Evolutionary conservation across 169 alveolate genomes (phyloP).

Genomic region (Babesia sp.): DNA sequence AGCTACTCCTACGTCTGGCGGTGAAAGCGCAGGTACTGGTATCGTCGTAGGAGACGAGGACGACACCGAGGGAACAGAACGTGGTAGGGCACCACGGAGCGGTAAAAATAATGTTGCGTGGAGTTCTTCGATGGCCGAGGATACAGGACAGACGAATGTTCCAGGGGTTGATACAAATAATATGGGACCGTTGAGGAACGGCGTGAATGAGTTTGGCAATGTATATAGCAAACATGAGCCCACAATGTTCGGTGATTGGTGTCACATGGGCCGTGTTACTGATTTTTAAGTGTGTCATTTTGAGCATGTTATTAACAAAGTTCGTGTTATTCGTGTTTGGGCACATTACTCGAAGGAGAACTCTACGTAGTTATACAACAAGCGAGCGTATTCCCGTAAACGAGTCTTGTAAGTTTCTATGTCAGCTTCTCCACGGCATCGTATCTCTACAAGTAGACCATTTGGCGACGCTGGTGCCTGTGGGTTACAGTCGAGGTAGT

Average conservation of each 20-base stretch:
- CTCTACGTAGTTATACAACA: slow-evolving; percentile 47
- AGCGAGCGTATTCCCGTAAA: slow-evolving; percentile 13
- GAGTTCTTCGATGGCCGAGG: not conserved
- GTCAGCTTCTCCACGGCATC: slow-evolving; percentile 52
- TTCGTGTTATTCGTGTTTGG: not conserved
- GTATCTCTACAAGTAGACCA: slow-evolving; percentile 43
- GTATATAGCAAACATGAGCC: slow-evolving; percentile 78
- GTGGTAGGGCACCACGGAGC: slow-evolving; percentile 20
- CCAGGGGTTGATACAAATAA: not conserved
- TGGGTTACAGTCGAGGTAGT: slow-evolving; percentile 53
- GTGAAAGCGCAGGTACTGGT: slow-evolving; percentile 1
- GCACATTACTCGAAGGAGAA: slow-evolving; percentile 12
- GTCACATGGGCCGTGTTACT: slow-evolving; percentile 79
- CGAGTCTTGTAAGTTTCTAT: slow-evolving; percentile 42
- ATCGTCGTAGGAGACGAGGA: slow-evolving; percentile 30
- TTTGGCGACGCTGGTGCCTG: slow-evolving; percentile 29
- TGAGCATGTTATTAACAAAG: too few species aligned
- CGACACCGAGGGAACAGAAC: slow-evolving; percentile 48
- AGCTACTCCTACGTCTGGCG: not conserved
- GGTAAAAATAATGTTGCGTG: not conserved
- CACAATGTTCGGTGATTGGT: slow-evolving; percentile 82
- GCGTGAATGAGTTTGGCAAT: slow-evolving; percentile 71
- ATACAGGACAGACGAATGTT: not conserved
- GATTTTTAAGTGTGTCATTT: slow-evolving; percentile 54
- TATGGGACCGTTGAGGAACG: not conserved